Evolutionary conservation across 805 yeast species (phyloP).

Genomic region (Brettanomyces custersianus): DNA sequence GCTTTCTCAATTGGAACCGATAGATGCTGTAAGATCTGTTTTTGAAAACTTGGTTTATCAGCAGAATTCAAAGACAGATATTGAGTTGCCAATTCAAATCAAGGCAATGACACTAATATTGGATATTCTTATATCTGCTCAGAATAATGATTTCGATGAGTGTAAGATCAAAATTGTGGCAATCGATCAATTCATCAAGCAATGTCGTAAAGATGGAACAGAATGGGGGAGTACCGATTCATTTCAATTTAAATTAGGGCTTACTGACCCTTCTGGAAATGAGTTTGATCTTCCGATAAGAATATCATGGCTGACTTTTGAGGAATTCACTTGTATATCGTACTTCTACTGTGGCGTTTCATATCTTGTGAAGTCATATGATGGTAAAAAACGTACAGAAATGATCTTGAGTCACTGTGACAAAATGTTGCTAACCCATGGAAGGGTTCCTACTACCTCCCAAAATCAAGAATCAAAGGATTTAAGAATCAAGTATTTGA

Average conservation of each 20-base stretch:
- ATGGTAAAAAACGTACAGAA: conserved; percentile 26
- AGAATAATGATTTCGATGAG: conserved; percentile 18
- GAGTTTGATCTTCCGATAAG: conserved; percentile 15
- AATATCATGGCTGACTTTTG: conserved; percentile 33
- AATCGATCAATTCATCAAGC: conserved; percentile 18
- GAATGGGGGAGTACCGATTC: conserved; percentile 3
- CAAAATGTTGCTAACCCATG: neutral
- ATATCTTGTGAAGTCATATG: conserved; percentile 28
- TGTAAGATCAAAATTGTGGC: conserved; percentile 19
- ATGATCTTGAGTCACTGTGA: conserved; percentile 30
- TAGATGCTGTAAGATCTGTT: conserved; percentile 12
- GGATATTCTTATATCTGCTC: conserved; percentile 20
- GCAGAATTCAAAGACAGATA: conserved; percentile 5
- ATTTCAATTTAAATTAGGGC: conserved; percentile 5
- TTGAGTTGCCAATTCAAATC: conserved; percentile 25
- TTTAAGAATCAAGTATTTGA: conserved; percentile 24
- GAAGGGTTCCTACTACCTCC: too few species aligned
- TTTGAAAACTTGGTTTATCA: conserved; percentile 11
- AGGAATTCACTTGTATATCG: conserved; percentile 32
- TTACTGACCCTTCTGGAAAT: neutral
- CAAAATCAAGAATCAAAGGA: conserved; percentile 18
- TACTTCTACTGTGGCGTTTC: conserved; percentile 35
- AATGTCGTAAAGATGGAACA: conserved; percentile 11
- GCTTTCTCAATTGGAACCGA: conserved; percentile 23
- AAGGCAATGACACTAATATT: conserved; percentile 24